A percentile compares a stretch with the other conserved stretches of the same genome.
Conservation (phyloP, 179 eudicot genomes). For the Silene vulgaris region DNA sequence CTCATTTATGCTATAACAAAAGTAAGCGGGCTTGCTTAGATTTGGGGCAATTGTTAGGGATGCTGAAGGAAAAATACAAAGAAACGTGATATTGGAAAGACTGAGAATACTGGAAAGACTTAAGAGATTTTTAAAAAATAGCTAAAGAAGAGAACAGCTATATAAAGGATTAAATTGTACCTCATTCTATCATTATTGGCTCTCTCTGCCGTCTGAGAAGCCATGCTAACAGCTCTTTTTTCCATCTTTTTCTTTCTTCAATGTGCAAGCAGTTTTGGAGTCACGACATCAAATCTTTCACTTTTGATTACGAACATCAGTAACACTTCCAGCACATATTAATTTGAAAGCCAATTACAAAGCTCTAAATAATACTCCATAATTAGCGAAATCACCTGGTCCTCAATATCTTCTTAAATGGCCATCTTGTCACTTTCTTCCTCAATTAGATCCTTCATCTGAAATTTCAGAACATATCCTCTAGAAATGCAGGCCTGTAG, state of each 20-base stretch:
- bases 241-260: constrained; percentile 80
- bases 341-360: not conserved
- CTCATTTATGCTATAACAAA: not conserved
- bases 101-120: no score
- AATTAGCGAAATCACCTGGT: constrained; percentile 43
- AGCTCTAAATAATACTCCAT: not conserved
- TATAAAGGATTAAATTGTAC: constrained; percentile 29
- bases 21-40: not conserved
- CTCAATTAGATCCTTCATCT: constrained; percentile 86
- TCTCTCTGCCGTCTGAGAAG: constrained; percentile 70
- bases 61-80: no score
- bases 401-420: constrained; percentile 88
- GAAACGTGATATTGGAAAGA: no score
- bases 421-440: constrained; percentile 73
- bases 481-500: constrained; percentile 96
- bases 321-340: not conserved
- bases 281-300: constrained; percentile 63
- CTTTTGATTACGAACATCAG: constrained; percentile 54
- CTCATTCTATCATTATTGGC: constrained; percentile 96
- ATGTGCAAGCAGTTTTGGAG: constrained; percentile 60
- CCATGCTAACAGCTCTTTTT: constrained; percentile 70
- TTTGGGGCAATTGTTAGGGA: no score
- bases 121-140: no score
- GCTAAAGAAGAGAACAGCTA: no score
- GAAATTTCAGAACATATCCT: constrained; percentile 84